These are phyloP conservation scores for Apiotrichum gracile DNA, from an alignment of 1,284 basidiomycete genomes.

Conservation along the genomic window DNA sequence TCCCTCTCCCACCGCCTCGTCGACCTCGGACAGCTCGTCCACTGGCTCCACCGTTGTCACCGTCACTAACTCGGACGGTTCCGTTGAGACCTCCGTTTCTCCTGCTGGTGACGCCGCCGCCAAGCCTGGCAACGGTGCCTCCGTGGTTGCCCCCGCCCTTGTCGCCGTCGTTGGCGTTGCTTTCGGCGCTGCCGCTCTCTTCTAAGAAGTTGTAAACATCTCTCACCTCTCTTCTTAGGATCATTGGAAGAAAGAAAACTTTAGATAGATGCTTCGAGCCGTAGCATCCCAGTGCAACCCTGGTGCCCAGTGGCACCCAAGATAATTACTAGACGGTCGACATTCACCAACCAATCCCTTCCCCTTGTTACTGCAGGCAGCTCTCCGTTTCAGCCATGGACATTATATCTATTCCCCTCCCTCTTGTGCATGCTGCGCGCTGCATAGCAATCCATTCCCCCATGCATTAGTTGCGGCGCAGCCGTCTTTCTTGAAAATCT, in stretches of 20 bases:
- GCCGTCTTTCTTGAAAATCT: not conserved
- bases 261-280: no score
- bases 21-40: not conserved
- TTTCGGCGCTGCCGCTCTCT: slow-evolving; percentile 19
- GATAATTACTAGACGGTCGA: not conserved
- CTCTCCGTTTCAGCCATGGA: not conserved
- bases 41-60: slow-evolving; percentile 12
- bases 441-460: not conserved
- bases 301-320: not conserved
- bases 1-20: not conserved
- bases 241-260: no score
- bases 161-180: slow-evolving; percentile 13
- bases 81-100: not conserved
- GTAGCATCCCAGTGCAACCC: no score
- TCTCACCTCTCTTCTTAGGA: no score
- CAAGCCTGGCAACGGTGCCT: slow-evolving; percentile 3
- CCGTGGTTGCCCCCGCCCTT: slow-evolving; percentile 1
- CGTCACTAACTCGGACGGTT: slow-evolving; percentile 4
- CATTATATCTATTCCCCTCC: not conserved
- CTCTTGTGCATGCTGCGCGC: not conserved
- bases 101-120: not conserved
- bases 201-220: no score
- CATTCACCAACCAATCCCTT: not conserved
- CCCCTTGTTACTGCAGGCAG: not conserved
- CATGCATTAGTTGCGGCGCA: not conserved